Evolutionary conservation across 2,329 filamentous ascomycete species (phyloP), one percentile per base, ranked within the genome.

Genomic region (Neurospora sp.): DNA sequence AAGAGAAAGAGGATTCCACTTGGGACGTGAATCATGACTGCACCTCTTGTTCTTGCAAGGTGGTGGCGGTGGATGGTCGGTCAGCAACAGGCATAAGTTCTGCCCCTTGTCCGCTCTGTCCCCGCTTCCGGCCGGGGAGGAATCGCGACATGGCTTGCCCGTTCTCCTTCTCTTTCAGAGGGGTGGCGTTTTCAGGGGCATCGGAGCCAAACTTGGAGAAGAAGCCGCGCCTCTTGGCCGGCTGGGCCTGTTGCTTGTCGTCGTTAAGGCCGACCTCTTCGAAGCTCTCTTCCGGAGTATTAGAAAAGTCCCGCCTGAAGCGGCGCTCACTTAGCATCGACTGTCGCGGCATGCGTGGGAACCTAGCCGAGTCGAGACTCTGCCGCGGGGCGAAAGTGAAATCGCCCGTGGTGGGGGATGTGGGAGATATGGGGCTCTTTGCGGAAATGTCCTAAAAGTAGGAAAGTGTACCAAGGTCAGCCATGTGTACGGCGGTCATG

Each of bases 241-340:
- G 68, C 17, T 81, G 82, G 28, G 78, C 82, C 66, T 73, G 75
- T 66, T 70, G 70, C 40, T 76, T 79, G 43, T 96, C 92, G 74
- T 97, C 94, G 70, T 89, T 88, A 66, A 98, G 82, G 4, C 93
- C 93, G 8, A 98, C 92, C 68, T 98, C 95, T 78, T 97, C 95
- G 75, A 98, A 97, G 15, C 84, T 84, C 76, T 96, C 92, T 75
- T 96, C 92, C 57, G 88, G 86, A 38, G 89, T 91, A 36, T 36
- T 36, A n/a, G 88, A 84, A 37, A 86, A 84, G 69, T 89, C 71
- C 41, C 82, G 83, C 69, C 87, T 86, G 74, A 89, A 87, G 67
- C 84, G 84, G 70, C 83, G 84, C 72, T 87, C 83, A 70, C 85
- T 83, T 68, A 90, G 79, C 8, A 88, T 85, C 8, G 89, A 87